Evolutionary conservation across 2,329 filamentous ascomycete genomes (phyloP).

Genomic region (Cladosporium cucumerinum): DNA sequence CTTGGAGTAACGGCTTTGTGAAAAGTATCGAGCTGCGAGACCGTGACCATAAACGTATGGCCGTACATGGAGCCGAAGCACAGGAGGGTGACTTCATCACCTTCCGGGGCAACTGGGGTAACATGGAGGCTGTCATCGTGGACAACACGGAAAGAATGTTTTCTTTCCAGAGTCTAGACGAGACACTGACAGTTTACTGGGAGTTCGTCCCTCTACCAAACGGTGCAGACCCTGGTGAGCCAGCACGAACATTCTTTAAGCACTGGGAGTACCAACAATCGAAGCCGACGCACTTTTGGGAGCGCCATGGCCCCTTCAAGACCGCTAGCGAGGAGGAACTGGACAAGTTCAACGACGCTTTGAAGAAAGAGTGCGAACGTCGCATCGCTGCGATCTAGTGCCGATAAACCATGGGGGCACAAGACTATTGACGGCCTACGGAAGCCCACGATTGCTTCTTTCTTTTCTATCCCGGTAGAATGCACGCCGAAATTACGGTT

Average conservation of each 20-base stretch:
- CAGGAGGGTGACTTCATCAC: neutral
- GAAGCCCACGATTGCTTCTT: neutral
- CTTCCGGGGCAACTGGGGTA: neutral
- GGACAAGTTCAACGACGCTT: neutral
- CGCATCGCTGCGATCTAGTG: neutral
- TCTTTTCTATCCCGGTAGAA: neutral
- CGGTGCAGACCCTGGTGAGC: neutral
- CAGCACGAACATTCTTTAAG: neutral
- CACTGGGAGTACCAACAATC: slow-evolving; percentile 5
- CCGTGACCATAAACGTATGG: neutral
- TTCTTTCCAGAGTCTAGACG: slow-evolving; percentile 1
- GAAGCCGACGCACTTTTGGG: slow-evolving; percentile 2
- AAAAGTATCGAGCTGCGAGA: neutral
- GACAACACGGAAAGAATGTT: slow-evolving; percentile 1
- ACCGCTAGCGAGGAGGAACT: neutral
- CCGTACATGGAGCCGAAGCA: neutral
- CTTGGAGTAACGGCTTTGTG: neutral
- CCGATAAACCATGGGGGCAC: neutral
- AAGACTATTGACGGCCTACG: neutral
- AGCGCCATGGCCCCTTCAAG: slow-evolving; percentile 2
- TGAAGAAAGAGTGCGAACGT: slow-evolving; percentile 5
- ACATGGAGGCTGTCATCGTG: neutral
- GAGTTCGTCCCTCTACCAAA: neutral
- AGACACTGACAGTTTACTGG: neutral
- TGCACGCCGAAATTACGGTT: neutral